A percentile compares a stretch with the other conserved stretches of the same genome.
These are phyloP conservation scores for Vickermania ingenoplastis DNA, from an alignment of 208 protist species.

Conservation along the genomic window DNA sequence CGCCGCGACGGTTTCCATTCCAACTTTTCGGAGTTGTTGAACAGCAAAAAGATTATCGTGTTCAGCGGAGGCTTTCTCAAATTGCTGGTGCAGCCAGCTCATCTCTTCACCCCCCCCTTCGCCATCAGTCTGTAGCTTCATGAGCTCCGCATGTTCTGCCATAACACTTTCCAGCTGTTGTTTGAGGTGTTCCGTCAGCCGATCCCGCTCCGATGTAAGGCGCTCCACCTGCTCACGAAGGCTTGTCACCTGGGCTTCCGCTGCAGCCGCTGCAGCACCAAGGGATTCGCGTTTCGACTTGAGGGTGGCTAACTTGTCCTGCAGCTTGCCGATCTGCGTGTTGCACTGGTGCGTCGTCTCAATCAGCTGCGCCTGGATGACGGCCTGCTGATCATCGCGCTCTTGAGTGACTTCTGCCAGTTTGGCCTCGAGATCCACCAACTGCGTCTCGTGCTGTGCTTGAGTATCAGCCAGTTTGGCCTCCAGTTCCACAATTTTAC, in stretches of 20 bases:
- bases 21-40: no score
- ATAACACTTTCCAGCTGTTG: no score
- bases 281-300: neutral
- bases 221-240: no score
- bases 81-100: no score
- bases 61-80: no score
- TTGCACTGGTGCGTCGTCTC: neutral
- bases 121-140: no score
- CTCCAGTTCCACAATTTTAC: neutral
- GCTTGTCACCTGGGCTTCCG: neutral
- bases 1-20: no score
- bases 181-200: no score
- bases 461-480: conserved; percentile 3
- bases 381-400: conserved; percentile 5
- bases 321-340: neutral
- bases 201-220: no score
- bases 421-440: conserved; percentile 4
- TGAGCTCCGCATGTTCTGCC: no score
- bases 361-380: neutral
- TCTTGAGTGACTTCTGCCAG: neutral
- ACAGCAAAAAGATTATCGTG: no score
- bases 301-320: neutral
- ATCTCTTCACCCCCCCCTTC: no score
- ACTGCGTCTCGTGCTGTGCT: neutral
- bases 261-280: neutral